Evolutionary conservation across 2,329 filamentous ascomycete genomes (phyloP).

Genomic region (Penicillium polonicum): DNA sequence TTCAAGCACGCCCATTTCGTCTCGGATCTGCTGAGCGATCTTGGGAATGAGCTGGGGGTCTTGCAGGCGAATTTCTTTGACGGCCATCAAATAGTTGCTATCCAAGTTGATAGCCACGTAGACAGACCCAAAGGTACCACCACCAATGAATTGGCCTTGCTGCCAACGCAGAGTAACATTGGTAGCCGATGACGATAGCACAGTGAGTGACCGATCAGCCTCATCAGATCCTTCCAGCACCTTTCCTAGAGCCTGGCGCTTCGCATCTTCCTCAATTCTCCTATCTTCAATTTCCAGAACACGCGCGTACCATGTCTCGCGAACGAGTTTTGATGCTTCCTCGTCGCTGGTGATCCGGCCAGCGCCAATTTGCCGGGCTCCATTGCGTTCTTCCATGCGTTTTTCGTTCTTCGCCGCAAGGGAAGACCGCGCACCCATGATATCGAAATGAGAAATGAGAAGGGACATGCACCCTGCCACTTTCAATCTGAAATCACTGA

Average conservation of each 20-base stretch:
- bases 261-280: constrained; percentile 75
- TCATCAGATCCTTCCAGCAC: constrained; percentile 95
- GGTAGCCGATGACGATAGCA: constrained; percentile 87
- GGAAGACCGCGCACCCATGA: constrained; percentile 93
- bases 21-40: constrained; percentile 88
- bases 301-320: constrained; percentile 70
- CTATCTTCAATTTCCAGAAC: constrained; percentile 74
- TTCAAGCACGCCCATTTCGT: constrained; percentile 96
- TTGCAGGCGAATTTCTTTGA: constrained; percentile 96
- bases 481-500: constrained; percentile 75
- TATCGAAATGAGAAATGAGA: constrained; percentile 96
- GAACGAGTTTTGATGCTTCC: constrained; percentile 74
- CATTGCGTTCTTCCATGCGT: constrained; percentile 74
- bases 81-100: constrained; percentile 93
- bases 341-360: constrained; percentile 74
- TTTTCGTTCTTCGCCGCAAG: constrained; percentile 92
- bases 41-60: constrained; percentile 94
- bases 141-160: constrained; percentile 96
- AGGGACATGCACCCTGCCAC: constrained; percentile 97
- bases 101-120: constrained; percentile 98
- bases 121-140: constrained; percentile 94
- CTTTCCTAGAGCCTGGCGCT: constrained; percentile 81
- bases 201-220: constrained; percentile 90
- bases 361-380: constrained; percentile 75
- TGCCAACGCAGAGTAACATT: constrained; percentile 98